Conservation (phyloP, 192 early-diverging fungal species). For the Pecoramyces ruminantium region DNA sequence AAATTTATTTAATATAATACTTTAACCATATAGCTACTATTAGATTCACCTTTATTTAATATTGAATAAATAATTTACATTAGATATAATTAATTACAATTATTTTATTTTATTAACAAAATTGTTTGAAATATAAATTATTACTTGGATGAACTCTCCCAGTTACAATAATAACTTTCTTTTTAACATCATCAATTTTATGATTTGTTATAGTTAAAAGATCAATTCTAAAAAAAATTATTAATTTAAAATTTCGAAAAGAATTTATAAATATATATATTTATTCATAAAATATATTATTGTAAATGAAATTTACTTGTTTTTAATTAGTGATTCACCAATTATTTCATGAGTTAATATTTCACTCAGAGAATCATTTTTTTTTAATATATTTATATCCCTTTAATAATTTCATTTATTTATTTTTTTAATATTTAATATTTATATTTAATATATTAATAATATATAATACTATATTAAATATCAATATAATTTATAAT, state of each 20-base stretch:
- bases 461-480: too few relatives aligned
- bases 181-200: background rate
- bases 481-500: too few relatives aligned
- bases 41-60: background rate
- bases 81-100: too few relatives aligned
- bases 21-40: background rate
- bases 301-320: slow-evolving; percentile 4
- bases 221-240: background rate
- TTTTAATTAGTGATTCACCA: slow-evolving; percentile 12
- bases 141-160: background rate
- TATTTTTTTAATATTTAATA: too few relatives aligned
- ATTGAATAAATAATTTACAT: too few relatives aligned
- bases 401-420: background rate
- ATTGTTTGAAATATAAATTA: too few relatives aligned
- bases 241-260: too few relatives aligned
- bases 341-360: slow-evolving; percentile 15
- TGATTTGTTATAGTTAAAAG: background rate
- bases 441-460: too few relatives aligned
- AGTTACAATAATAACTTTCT: background rate
- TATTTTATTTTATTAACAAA: too few relatives aligned
- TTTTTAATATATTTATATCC: slow-evolving; percentile 3
- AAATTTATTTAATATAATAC: too few relatives aligned
- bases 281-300: too few relatives aligned
- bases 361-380: background rate
- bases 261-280: too few relatives aligned